Evolutionary conservation across 129 eudicot species (phyloP), one percentile per base, ranked within the genome.

Genomic region (Ambrosia artemisiifolia): DNA sequence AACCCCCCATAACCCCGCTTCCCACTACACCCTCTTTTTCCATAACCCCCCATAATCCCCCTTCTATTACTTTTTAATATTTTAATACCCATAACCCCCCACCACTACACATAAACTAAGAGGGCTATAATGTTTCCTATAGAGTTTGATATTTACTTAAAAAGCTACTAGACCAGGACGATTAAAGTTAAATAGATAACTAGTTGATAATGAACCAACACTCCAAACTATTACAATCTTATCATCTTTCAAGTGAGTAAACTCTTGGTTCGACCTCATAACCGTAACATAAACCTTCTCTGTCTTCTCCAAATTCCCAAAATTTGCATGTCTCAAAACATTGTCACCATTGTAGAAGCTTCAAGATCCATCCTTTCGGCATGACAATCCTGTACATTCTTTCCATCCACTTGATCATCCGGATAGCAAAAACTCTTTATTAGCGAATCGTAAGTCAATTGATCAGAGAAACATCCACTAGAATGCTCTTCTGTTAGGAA

Each of bases 391-490:
- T 76, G 60, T 71, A 43, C 3, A 71, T 85, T 43, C 68, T 67
- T 68, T 85, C 89, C 89, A 85, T 85, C 78, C 74, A 67, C 19
- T 79, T 74, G 11, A 85, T 72, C 77, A 85, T 24, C 89, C 86
- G 3, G 86, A 82, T 17, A 35, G 19, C 1, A 84, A 68, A 63
- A 85, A 81, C 74, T 81, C 86, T 65, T 74, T 56, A 85, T 82
- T 24, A 85, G 50, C 79, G 81, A 62, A 71, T 81, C 81, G 57
- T 70, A 75, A 19, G 89, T 81, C 32, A 65, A 47, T 19, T 78
- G 75, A 67, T 85, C 82, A 46, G 80, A 84, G 30, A 16, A 67
- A 71, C 72, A 75, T 6, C 82, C 82, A 13, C 56, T 75, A 1
- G 56, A 12, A n/a, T n/a, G n/a, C n/a, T n/a, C n/a, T n/a, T n/a